These are phyloP conservation scores for Pseudohyphozyma bogoriensis DNA, from an alignment of 768 basidiomycete genomes.

Conservation along the genomic window DNA sequence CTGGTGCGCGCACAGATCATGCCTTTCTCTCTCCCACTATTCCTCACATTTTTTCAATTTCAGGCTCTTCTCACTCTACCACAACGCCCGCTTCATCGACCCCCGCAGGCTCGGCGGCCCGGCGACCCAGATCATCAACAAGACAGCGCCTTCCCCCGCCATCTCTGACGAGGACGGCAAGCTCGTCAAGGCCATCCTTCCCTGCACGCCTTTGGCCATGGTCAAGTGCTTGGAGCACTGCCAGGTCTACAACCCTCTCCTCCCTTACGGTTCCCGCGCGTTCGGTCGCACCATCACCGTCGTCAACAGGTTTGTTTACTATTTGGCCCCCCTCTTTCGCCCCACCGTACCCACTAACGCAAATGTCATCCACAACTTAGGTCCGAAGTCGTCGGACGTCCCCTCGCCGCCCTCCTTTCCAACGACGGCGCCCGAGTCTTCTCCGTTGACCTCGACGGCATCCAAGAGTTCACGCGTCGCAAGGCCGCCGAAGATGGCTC, in stretches of 20 bases:
- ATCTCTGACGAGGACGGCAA: slow-evolving; percentile 28
- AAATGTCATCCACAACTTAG: no score
- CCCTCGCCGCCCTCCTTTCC: slow-evolving; percentile 84
- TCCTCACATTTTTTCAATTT: not conserved
- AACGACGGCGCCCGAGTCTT: slow-evolving; percentile 96
- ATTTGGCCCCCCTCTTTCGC: not conserved
- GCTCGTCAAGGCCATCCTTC: slow-evolving; percentile 89
- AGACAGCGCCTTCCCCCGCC: slow-evolving; percentile 32
- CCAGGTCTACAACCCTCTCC: slow-evolving; percentile 83
- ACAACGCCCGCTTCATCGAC: slow-evolving; percentile 82
- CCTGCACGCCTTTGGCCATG: slow-evolving; percentile 92
- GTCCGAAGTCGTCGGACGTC: slow-evolving; percentile 93
- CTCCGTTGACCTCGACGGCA: slow-evolving; percentile 88
- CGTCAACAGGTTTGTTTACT: slow-evolving; percentile 66
- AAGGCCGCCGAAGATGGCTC: slow-evolving; percentile 28
- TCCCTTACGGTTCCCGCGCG: slow-evolving; percentile 88
- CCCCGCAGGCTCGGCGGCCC: slow-evolving; percentile 56
- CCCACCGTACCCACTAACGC: not conserved
- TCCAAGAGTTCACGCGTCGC: slow-evolving; percentile 85
- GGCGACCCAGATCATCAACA: slow-evolving; percentile 5
- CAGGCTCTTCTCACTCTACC: slow-evolving; percentile 32
- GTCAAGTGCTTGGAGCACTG: slow-evolving; percentile 87
- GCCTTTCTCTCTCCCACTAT: slow-evolving; percentile 48
- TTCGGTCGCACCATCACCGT: slow-evolving; percentile 88
- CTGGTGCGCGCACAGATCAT: slow-evolving; percentile 65